Base-by-base conservation (phyloP, 116 monocot species). In the Dioscorea cayenensis region DNA sequence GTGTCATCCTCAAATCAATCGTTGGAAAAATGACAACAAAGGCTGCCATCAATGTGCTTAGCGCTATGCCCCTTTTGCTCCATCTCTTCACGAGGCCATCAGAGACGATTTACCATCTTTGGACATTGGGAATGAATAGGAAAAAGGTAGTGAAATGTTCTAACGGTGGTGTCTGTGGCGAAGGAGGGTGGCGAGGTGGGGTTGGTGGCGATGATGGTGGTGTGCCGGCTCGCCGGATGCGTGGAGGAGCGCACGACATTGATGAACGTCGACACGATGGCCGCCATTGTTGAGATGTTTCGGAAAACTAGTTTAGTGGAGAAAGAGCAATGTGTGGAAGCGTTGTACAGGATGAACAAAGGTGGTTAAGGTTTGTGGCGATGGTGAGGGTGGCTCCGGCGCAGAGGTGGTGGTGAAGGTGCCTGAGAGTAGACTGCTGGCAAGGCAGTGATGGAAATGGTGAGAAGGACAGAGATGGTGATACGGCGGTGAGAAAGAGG, bases 31-130 rank as follows among this genome's bases (percentile, higher is more conserved):
- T 14, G 79, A 81, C 48, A 86, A 86, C 75, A 71, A 80, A 80
- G 66, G 77, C 72, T n/a, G n/a, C 12, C 13, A 77, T 90, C 55
- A 84, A 84, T 3, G 90, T 90, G 12, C 79, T 90, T 0, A 86
- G 86, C 4, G 90, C 83, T 1, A 63, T 90, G 4, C 79, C 74
- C 6, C 84, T 84, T 14, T 75, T 90, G 21, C 51, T 90, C 36
- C 59, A 59, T 19, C 77, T 90, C 36, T 81, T 90, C 71, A 36
- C 69, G 68, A 28, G 75, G 21, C n/a, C 67, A 18, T 8, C 17
- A 14, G 68, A 68, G 2, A 28, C 86, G 32, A 76, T 90, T 14
- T 77, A 86, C 72, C 75, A 90, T 62, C 75, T 90, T 20, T 68
- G 83, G 5, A 71, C 81, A 14, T 74, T 78, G 13, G 61, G 58